Conservation (phyloP, 495 filamentous ascomycete species). For the Trichoderma virens region DNA sequence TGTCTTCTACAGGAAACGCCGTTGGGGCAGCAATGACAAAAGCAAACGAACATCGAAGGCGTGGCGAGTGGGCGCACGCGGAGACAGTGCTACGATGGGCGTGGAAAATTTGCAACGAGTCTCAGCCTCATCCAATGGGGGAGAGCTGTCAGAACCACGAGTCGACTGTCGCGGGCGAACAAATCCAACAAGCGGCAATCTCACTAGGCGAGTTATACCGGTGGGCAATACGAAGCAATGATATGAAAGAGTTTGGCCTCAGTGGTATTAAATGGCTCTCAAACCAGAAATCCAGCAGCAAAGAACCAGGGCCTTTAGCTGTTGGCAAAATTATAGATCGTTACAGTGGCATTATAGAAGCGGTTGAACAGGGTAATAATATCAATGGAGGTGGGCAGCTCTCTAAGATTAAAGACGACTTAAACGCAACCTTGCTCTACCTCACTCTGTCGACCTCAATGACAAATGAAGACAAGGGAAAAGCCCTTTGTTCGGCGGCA, state of each 20-base stretch:
- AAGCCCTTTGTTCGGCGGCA: background rate
- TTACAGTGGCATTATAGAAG: background rate
- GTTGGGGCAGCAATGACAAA: background rate
- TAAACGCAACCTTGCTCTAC: background rate
- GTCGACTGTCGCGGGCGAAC: background rate
- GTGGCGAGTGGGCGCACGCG: background rate
- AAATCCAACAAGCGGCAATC: background rate
- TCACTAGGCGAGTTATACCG: background rate
- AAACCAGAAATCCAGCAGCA: background rate
- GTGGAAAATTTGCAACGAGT: background rate
- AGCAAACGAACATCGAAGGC: background rate
- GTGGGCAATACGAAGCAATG: background rate
- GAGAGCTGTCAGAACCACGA: background rate
- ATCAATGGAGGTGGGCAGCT: no score
- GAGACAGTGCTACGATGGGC: background rate
- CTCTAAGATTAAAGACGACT: no score
- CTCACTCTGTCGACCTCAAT: background rate
- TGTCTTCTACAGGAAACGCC: background rate
- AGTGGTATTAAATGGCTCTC: background rate
- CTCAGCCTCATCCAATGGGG: background rate
- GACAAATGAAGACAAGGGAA: background rate
- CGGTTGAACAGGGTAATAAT: background rate
- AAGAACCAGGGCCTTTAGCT: background rate
- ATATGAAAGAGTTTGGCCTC: background rate
- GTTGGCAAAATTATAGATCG: background rate